Evolutionary conservation across 148 eudicot genomes (phyloP), one percentile per base, ranked within the genome.

Genomic region (Vaccinium myrtillus): DNA sequence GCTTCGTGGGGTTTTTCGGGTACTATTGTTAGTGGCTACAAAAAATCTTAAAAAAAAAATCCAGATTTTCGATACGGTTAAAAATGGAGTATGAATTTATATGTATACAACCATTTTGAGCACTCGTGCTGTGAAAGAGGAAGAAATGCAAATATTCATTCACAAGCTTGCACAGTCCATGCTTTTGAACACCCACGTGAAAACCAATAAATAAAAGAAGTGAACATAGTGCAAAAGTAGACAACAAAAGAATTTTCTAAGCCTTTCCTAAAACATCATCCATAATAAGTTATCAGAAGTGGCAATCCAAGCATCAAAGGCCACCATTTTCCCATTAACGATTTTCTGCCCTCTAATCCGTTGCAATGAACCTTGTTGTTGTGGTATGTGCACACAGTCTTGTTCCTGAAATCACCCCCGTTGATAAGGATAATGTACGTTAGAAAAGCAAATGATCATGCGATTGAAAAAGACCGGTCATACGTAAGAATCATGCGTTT

Each of bases 341-440:
- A 83, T 36, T 73, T 76, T 23, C 85, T 85, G 59, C 87, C 81
- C 2, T 74, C 54, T 16, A 94, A 83, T 85, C 90, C 90, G 69
- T 86, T 91, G 83, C 96, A 94, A 25, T 88, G 56, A 65, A 95
- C 86, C 84, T 84, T 91, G 83, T 92, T 56, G 84, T 90, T 25
- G 65, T 95, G 96, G 76, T 93, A 91, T 4, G 94, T 86, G 87
- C 96, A 95, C 78, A 89, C 93, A 2, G 90, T 56, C 36, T 81
- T 89, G 32, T 80, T 86, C 88, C 94, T 92, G 85, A 81, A 85
- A 79, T 85, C 56, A n/a, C 81, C 23, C 9, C 30, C 70, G 70
- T 23, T 4, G 13, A 1, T n/a, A 9, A n/a, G 70, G 30, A n/a
- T n/a, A 25, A 3, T 63, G 14, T 63, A 7, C 16, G 21, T 56